Percentiles rank a stretch among this genome's conserved stretches.
These are phyloP conservation scores for Colletotrichum salicis DNA, from an alignment of 2,329 filamentous ascomycete genomes.

Conservation along the genomic window DNA sequence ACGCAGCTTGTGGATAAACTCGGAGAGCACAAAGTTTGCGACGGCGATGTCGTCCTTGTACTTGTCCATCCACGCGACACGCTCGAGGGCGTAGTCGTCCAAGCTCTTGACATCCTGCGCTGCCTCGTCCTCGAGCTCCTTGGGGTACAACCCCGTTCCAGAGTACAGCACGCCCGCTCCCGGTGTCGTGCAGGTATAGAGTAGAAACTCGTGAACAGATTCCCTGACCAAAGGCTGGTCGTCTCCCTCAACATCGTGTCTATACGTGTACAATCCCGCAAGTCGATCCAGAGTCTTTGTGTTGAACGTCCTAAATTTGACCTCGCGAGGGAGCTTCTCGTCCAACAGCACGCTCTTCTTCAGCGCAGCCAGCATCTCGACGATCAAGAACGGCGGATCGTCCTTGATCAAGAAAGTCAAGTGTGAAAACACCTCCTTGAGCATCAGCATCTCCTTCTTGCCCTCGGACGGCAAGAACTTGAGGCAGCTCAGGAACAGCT, in stretches of 20 bases:
- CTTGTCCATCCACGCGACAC: constrained; percentile 75
- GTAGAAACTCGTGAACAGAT: constrained; percentile 79
- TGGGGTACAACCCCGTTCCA: constrained; percentile 86
- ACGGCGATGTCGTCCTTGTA: constrained; percentile 76
- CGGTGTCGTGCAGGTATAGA: constrained; percentile 78
- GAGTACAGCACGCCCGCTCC: constrained; percentile 79
- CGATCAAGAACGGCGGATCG: constrained; percentile 79
- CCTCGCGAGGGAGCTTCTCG: constrained; percentile 74
- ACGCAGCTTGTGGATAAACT: constrained; percentile 81
- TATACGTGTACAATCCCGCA: constrained; percentile 74
- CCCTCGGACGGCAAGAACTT: constrained; percentile 80
- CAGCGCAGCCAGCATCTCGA: constrained; percentile 78
- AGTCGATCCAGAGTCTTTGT: constrained; percentile 79
- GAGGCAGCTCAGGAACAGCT: constrained; percentile 82
- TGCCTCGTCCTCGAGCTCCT: constrained; percentile 66
- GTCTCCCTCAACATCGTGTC: constrained; percentile 57
- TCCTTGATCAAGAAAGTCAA: constrained; percentile 81
- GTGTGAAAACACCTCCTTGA: constrained; percentile 84
- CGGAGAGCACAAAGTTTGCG: constrained; percentile 81
- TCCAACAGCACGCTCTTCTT: constrained; percentile 80
- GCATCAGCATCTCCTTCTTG: constrained; percentile 82
- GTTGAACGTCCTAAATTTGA: constrained; percentile 81
- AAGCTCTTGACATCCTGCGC: constrained; percentile 51
- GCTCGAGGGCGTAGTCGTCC: constrained; percentile 74
- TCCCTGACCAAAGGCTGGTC: constrained; percentile 66